A percentile compares a stretch with the other conserved stretches of the same genome.
Conservation (phyloP, 257 asterid genomes). For the Scutellaria minor region DNA sequence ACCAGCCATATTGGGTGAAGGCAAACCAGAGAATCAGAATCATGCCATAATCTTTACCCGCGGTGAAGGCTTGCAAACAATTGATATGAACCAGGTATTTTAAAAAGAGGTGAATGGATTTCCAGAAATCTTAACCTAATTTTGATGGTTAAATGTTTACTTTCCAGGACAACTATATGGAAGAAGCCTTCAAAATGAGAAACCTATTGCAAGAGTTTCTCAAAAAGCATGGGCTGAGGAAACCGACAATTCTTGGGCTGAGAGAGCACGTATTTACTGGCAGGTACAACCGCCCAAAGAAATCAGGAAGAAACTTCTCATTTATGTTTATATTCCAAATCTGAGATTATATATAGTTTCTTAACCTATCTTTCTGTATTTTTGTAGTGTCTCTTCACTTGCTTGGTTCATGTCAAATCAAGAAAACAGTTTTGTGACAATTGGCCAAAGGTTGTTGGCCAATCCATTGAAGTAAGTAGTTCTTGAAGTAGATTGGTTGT, state of each 20-base stretch:
- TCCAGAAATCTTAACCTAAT: conserved; percentile 16
- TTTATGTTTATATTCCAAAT: conserved; percentile 27
- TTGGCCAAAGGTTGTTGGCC: conserved; percentile 95
- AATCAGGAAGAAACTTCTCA: conserved; percentile 20
- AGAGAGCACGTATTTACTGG: conserved; percentile 98
- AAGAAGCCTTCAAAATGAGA: conserved; percentile 97
- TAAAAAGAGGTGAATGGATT: conserved; percentile 20
- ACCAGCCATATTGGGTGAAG: conserved; percentile 88
- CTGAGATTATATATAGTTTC: conserved; percentile 18
- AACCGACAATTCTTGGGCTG: conserved; percentile 92
- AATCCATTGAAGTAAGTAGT: conserved; percentile 96
- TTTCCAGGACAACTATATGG: conserved; percentile 91
- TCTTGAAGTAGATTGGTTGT: conserved; percentile 30
- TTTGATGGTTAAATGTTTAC: conserved; percentile 29
- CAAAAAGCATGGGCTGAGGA: conserved; percentile 80
- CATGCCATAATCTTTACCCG: conserved; percentile 97
- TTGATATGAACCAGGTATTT: conserved; percentile 95
- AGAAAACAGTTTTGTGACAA: conserved; percentile 93
- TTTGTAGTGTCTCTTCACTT: conserved; percentile 91
- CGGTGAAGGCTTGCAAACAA: conserved; percentile 97
- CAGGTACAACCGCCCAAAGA: conserved; percentile 54
- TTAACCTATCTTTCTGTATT: conserved; percentile 28
- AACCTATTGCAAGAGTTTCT: conserved; percentile 91
- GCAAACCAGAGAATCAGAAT: conserved; percentile 97
- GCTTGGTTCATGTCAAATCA: conserved; percentile 98